phyloP scores from a whole-genome alignment of 192 early-diverging fungal genomes.

The Neocallimastix lanati region DNA sequence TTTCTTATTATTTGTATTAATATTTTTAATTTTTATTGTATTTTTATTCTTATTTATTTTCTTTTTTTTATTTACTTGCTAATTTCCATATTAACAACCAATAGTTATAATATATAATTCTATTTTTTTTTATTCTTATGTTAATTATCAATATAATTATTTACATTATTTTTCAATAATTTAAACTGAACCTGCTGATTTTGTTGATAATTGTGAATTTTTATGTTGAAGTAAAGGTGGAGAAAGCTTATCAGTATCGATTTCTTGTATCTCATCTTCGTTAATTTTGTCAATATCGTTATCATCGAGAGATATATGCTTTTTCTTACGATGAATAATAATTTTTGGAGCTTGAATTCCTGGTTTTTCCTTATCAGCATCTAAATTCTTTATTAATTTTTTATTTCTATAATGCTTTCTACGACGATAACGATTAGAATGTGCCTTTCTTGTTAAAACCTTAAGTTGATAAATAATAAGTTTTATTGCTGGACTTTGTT shows the following conservation, averaged over 20 bases:
- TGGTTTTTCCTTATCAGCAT: background rate
- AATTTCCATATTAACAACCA: too few relatives aligned
- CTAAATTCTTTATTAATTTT: background rate
- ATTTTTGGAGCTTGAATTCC: background rate
- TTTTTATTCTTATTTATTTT: too few relatives aligned
- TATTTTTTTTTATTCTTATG: too few relatives aligned
- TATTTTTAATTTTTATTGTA: too few relatives aligned
- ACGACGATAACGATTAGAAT: background rate
- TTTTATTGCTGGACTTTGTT: background rate
- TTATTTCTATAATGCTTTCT: background rate
- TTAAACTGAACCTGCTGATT: background rate
- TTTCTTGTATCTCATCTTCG: background rate
- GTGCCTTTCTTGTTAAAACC: background rate
- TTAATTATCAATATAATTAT: too few relatives aligned
- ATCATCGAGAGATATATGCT: background rate
- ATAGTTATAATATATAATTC: too few relatives aligned
- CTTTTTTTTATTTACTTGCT: too few relatives aligned
- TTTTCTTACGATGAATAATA: background rate
- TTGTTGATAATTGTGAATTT: background rate
- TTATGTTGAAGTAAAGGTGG: background rate
- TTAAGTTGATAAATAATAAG: background rate
- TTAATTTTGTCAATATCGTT: background rate
- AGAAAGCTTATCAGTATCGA: background rate
- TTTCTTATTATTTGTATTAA: too few relatives aligned
- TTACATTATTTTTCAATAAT: too few relatives aligned